Evolutionary conservation across 805 yeast species (phyloP), one percentile per base, ranked within the genome.

Genomic region (Suhomyces canberraensis): DNA sequence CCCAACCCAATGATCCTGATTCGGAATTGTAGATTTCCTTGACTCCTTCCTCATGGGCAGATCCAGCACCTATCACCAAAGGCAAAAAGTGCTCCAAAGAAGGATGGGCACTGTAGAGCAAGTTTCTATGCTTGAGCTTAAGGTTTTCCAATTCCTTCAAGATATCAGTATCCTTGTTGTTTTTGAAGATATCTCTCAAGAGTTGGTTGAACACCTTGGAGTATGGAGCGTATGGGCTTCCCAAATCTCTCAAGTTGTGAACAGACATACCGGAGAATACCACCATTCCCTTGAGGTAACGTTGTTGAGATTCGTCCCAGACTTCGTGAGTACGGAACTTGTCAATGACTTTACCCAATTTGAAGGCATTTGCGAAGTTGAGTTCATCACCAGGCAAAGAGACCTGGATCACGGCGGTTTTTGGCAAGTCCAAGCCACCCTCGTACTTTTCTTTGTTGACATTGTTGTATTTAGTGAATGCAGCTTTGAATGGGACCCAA

Each of bases 251-350:
- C 29, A 85, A 65, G 51, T 85, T 86, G 58, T 85, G 95, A 16
- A 84, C 93, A 4, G 87, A 69, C 85, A 83, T 81, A 3, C 95
- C 95, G 1, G 90, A 81, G 36, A 78, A 73, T 4, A 85, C 55
- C 2, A 85, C 61, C 37, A 77, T 25, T 3, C 71, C 70, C n/a
- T 48, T 48, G 19, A 61, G 46, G 38, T 60, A 48, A 29, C 43
- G 45, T 13, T 50, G 33, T 22, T 48, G 36, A n/a, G 35, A 31
- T 16, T 57, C 53, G 41, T 64, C 63, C 59, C 61, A 60, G 31
- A 65, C 42, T 34, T 46, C 39, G 34, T 74, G 57, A 2, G 68
- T 63, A 42, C 89, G 67, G 45, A 78, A 74, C 24, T 66, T 61
- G 11, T 71, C 51, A 34, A 85, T 59, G 0, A 66, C 69, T 42